phyloP scores from a whole-genome alignment of 1,284 basidiomycete species.

The Boletus holoroseus region DNA sequence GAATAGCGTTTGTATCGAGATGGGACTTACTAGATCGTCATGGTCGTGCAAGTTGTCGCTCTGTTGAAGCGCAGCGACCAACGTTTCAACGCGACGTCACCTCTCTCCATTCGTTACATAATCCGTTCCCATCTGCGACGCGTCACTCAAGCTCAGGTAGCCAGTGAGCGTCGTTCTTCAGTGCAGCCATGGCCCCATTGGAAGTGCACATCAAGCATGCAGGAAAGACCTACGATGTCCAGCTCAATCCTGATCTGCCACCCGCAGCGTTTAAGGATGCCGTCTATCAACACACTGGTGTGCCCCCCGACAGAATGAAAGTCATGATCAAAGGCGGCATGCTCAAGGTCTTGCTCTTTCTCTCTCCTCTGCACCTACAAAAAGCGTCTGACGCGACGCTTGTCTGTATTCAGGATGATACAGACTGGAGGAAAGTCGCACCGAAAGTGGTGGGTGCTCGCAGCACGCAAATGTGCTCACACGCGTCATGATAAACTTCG shows the following conservation, averaged over 20 bases:
- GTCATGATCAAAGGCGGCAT: conserved; percentile 96
- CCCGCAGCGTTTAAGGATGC: conserved; percentile 76
- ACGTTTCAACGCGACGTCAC: conserved; percentile 30
- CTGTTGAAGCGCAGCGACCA: neutral
- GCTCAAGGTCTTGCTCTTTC: conserved; percentile 59
- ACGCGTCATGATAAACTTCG: neutral
- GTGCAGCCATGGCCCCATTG: conserved; percentile 51
- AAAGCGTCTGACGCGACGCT: neutral
- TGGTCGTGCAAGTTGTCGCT: conserved; percentile 29
- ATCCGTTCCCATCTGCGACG: conserved; percentile 31
- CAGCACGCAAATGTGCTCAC: conserved; percentile 1
- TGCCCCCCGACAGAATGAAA: conserved; percentile 91
- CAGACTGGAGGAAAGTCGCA: conserved; percentile 76
- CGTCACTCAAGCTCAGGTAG: conserved; percentile 13
- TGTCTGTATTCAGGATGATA: conserved; percentile 63
- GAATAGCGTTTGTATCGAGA: neutral
- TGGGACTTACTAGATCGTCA: conserved; percentile 65
- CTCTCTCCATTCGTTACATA: conserved; percentile 19
- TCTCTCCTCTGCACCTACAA: conserved; percentile 5
- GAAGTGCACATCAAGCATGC: conserved; percentile 86
- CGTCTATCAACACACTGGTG: conserved; percentile 78
- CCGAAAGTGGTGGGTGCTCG: conserved; percentile 62
- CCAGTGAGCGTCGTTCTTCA: neutral
- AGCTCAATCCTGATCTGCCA: conserved; percentile 65
- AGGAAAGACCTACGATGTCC: conserved; percentile 68